Evolutionary conservation across 2,329 filamentous ascomycete genomes (phyloP).

Genomic region (Daldinia sp.): DNA sequence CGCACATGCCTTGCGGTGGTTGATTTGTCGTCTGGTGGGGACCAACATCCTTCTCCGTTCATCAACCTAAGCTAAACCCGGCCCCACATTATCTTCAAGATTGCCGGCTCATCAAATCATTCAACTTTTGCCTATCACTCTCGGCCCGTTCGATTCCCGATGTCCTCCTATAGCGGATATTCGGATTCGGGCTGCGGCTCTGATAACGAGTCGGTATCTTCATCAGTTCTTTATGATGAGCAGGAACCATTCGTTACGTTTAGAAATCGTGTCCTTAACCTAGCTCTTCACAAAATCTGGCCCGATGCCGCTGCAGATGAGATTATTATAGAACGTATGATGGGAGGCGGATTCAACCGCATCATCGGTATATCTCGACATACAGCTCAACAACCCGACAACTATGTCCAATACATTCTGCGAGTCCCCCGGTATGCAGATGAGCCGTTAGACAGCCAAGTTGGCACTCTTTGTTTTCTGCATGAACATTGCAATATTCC

Average conservation of each 20-base stretch:
- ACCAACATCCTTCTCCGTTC: neutral
- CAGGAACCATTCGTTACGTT: constrained; percentile 30
- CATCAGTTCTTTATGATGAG: constrained; percentile 10
- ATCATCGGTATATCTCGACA: constrained; percentile 27
- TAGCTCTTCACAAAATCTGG: constrained; percentile 19
- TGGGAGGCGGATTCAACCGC: constrained; percentile 23
- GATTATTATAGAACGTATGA: constrained; percentile 20
- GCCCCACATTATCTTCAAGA: neutral
- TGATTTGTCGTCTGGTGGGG: neutral
- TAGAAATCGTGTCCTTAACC: constrained; percentile 9
- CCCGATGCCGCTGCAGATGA: constrained; percentile 17
- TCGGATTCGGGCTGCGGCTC: neutral
- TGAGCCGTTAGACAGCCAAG: constrained; percentile 19
- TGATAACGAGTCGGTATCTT: constrained; percentile 17
- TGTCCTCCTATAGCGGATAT: neutral
- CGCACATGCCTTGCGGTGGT: neutral
- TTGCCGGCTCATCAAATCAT: neutral
- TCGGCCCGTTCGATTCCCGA: neutral
- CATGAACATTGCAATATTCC: constrained; percentile 22
- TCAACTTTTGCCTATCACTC: neutral
- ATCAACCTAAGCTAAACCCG: neutral
- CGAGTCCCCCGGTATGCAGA: constrained; percentile 19
- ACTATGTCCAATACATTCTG: constrained; percentile 15
- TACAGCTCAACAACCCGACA: neutral
- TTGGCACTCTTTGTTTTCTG: constrained; percentile 27